Evolutionary conservation across 305 asterid species (phyloP).

Genomic region (Rubia balearica): DNA sequence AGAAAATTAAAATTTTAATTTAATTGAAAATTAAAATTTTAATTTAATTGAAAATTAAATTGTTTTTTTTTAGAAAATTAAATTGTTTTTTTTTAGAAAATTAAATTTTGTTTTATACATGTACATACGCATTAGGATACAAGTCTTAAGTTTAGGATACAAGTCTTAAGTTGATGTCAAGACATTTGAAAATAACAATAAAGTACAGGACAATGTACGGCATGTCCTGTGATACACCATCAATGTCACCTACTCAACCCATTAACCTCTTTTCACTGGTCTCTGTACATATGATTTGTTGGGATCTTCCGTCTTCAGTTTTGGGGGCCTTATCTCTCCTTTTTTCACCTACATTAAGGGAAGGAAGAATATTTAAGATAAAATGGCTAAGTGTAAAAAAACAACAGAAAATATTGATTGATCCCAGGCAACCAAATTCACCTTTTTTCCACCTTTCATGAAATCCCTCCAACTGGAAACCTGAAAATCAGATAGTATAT

Average conservation of each 20-base stretch:
- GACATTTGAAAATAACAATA: no score
- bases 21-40: no score
- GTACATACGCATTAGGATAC: no score
- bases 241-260: not conserved
- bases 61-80: no score
- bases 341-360: conserved; percentile 52
- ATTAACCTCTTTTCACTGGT: conserved; percentile 71
- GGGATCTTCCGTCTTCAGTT: conserved; percentile 97
- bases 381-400: not conserved
- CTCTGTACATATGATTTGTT: conserved; percentile 96
- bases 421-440: conserved; percentile 10
- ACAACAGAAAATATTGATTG: not conserved
- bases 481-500: conserved; percentile 25
- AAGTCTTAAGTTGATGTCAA: no score
- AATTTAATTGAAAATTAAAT: no score
- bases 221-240: not conserved
- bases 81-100: no score
- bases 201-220: not conserved
- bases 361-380: not conserved
- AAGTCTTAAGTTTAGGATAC: no score
- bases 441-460: conserved; percentile 97
- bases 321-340: conserved; percentile 96
- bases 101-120: no score
- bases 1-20: no score
- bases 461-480: conserved; percentile 99